phyloP scores from a whole-genome alignment of 1,139 yeast genomes.

The Sugiyamaella japonica region DNA sequence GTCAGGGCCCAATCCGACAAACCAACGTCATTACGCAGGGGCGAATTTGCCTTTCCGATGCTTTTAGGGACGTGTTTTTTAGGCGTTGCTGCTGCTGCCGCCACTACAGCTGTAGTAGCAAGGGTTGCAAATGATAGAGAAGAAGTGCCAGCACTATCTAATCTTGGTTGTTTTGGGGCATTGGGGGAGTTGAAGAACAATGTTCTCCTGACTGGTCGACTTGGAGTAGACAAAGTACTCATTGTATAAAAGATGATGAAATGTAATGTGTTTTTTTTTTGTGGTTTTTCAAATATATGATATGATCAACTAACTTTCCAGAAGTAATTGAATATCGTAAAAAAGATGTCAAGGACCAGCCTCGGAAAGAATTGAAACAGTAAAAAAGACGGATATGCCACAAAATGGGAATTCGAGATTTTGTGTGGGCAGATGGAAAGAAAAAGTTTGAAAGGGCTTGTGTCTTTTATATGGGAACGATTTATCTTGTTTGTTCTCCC shows the following conservation, averaged over 20 bases:
- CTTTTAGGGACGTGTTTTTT: slow-evolving; percentile 26
- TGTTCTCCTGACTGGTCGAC: slow-evolving; percentile 30
- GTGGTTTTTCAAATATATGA: slow-evolving; percentile 9
- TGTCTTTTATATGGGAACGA: neutral
- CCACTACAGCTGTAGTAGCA: neutral
- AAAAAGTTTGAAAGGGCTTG: neutral
- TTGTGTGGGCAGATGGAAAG: slow-evolving; percentile 9
- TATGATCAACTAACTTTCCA: slow-evolving; percentile 18
- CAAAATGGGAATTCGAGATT: slow-evolving; percentile 6
- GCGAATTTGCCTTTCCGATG: slow-evolving; percentile 39
- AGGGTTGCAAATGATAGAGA: neutral
- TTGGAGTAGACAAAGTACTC: slow-evolving; percentile 34
- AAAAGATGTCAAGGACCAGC: slow-evolving; percentile 30
- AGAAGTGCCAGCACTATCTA: slow-evolving; percentile 24
- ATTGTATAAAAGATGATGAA: slow-evolving; percentile 16
- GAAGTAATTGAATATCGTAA: slow-evolving; percentile 20
- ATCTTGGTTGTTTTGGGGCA: slow-evolving; percentile 25
- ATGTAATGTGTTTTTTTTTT: neutral
- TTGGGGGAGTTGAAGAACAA: slow-evolving; percentile 30
- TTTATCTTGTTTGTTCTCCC: neutral
- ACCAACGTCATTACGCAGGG: slow-evolving; percentile 49
- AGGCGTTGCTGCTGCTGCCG: slow-evolving; percentile 10
- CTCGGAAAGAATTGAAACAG: slow-evolving; percentile 17
- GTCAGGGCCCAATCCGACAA: slow-evolving; percentile 38
- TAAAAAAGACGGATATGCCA: slow-evolving; percentile 6